A percentile compares a stretch with the other conserved stretches of the same genome.
Evolutionary conservation across 148 eudicot genomes (phyloP).

Genomic region (Polygonum maritimum): DNA sequence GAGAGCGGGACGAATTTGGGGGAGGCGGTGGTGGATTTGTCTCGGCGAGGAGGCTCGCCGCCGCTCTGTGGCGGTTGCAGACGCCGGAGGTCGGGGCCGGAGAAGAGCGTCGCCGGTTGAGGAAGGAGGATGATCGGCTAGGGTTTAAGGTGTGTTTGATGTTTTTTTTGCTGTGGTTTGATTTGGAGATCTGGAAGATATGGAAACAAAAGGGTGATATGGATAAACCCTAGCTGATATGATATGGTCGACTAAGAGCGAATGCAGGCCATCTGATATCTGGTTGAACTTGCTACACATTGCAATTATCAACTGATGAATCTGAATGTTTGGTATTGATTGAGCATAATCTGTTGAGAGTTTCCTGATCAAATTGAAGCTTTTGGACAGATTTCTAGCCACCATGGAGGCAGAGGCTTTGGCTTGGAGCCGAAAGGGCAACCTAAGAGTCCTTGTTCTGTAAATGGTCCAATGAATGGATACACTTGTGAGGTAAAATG

Average conservation of each 20-base stretch:
- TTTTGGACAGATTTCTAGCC: conserved; percentile 30
- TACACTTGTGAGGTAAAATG: conserved; percentile 53
- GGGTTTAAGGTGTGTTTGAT: conserved; percentile 60
- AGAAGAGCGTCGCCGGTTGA: conserved; percentile 10
- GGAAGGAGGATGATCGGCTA: conserved; percentile 23
- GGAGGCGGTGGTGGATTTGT: conserved; percentile 20
- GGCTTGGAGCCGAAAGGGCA: conserved; percentile 39
- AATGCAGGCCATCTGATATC: neutral
- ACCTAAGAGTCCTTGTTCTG: conserved; percentile 53
- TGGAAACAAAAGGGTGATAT: neutral
- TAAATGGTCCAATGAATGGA: conserved; percentile 52
- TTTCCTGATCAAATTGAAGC: conserved; percentile 10
- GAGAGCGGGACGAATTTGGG: conserved; percentile 18
- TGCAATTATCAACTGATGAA: neutral
- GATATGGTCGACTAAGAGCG: neutral
- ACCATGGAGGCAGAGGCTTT: conserved; percentile 37
- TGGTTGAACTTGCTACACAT: neutral
- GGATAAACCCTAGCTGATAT: neutral
- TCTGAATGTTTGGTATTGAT: neutral
- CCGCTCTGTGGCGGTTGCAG: conserved; percentile 61
- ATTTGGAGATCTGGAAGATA: conserved; percentile 17
- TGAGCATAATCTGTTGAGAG: neutral
- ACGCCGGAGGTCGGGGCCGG: conserved; percentile 21
- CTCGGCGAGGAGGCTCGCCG: conserved; percentile 62
- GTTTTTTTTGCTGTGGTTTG: neutral